A percentile compares a stretch with the other conserved stretches of the same genome.
Evolutionary conservation across 768 basidiomycete genomes (phyloP).

Genomic region (Clathrus columnatus): DNA sequence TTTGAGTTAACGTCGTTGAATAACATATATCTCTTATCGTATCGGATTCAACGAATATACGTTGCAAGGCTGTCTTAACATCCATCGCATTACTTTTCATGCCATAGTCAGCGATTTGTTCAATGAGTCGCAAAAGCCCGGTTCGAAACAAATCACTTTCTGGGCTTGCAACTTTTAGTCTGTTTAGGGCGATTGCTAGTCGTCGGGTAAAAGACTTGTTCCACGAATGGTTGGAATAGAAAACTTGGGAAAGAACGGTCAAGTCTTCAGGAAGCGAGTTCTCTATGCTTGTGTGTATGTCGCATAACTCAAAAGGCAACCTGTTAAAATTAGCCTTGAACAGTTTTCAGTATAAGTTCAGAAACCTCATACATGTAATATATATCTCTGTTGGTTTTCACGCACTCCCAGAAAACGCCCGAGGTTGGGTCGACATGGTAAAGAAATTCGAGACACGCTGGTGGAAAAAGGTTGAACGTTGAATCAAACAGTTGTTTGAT

Average conservation of each 20-base stretch:
- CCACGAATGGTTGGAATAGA: slow-evolving; percentile 15
- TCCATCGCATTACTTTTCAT: neutral
- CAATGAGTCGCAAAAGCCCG: neutral
- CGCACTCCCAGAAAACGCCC: slow-evolving; percentile 34
- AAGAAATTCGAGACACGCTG: slow-evolving; percentile 34
- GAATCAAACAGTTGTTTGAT: slow-evolving; percentile 32
- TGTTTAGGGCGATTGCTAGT: slow-evolving; percentile 1
- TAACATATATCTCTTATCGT: slow-evolving; percentile 1
- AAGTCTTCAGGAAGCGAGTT: slow-evolving; percentile 30
- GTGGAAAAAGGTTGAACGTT: slow-evolving; percentile 33
- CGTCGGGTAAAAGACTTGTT: slow-evolving; percentile 2
- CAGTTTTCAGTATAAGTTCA: neutral
- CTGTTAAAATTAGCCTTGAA: slow-evolving; percentile 14
- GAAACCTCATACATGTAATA: slow-evolving; percentile 24
- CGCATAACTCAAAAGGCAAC: slow-evolving; percentile 28
- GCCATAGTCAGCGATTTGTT: neutral
- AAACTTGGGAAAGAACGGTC: slow-evolving; percentile 22
- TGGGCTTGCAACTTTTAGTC: neutral
- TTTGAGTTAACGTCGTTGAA: neutral
- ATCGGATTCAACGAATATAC: slow-evolving; percentile 4
- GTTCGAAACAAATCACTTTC: neutral
- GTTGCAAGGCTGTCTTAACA: neutral
- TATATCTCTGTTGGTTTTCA: slow-evolving; percentile 21
- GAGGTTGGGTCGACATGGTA: slow-evolving; percentile 36
- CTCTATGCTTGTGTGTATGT: neutral